A percentile compares a stretch with the other conserved stretches of the same genome.
phyloP scores from a whole-genome alignment of 441 rosid genomes.

The Gossypium trilobum region DNA sequence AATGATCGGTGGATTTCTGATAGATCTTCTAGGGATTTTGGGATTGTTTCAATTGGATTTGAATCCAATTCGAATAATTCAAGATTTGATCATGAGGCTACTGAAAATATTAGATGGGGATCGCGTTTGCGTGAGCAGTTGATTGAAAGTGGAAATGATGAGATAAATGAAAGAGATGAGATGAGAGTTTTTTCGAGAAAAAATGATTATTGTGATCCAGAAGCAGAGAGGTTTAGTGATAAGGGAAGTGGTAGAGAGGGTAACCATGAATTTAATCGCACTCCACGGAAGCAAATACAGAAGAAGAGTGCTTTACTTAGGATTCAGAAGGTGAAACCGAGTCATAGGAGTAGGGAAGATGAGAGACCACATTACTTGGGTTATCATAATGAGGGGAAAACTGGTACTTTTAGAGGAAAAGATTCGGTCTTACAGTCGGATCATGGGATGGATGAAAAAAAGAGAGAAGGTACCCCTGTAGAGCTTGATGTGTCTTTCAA shows the following conservation, averaged over 20 bases:
- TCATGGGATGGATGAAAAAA: slow-evolving; percentile 33
- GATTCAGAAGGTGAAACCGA: slow-evolving; percentile 55
- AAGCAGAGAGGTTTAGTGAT: slow-evolving; percentile 32
- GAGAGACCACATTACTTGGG: slow-evolving; percentile 30
- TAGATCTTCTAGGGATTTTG: slow-evolving; percentile 37
- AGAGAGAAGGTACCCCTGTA: slow-evolving; percentile 45
- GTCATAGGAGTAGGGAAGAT: slow-evolving; percentile 41
- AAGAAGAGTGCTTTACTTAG: slow-evolving; percentile 84
- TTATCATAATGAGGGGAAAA: slow-evolving; percentile 33
- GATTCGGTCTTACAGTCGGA: slow-evolving; percentile 33
- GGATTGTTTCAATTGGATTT: slow-evolving; percentile 23
- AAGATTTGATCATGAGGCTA: slow-evolving; percentile 19
- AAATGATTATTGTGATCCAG: slow-evolving; percentile 31
- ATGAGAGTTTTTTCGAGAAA: slow-evolving; percentile 27
- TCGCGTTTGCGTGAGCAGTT: slow-evolving; percentile 21
- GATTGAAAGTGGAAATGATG: slow-evolving; percentile 23
- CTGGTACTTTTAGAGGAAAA: slow-evolving; percentile 41
- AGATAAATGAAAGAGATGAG: slow-evolving; percentile 25
- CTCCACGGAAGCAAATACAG: slow-evolving; percentile 52
- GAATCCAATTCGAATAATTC: slow-evolving; percentile 29
- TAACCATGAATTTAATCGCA: slow-evolving; percentile 36
- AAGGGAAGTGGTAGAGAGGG: slow-evolving; percentile 43
- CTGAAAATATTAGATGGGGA: slow-evolving; percentile 38
- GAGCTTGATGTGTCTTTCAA: slow-evolving; percentile 82
- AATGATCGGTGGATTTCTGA: slow-evolving; percentile 32